A percentile compares a stretch with the other conserved stretches of the same genome.
Conservation (phyloP, 106 monocot genomes). For the Alisma plantagoaquatica region DNA sequence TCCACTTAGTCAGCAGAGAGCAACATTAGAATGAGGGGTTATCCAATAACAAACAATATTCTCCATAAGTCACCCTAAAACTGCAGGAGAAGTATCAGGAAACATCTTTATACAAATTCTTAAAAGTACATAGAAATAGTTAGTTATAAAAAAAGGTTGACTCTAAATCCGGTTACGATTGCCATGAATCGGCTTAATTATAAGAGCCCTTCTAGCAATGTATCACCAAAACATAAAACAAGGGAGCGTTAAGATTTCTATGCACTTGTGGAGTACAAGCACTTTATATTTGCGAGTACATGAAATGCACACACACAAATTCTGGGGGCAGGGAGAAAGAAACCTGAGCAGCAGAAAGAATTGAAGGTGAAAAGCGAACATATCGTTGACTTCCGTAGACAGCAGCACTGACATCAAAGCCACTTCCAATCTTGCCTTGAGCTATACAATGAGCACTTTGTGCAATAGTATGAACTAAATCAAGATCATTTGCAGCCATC, state of each 20-base stretch:
- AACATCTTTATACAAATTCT: too few species aligned
- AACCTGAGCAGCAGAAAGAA: constrained; percentile 84
- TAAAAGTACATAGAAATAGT: too few species aligned
- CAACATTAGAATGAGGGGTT: not conserved
- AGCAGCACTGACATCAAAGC: constrained; percentile 98
- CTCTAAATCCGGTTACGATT: not conserved
- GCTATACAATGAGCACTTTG: constrained; percentile 98
- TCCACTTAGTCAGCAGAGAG: not conserved
- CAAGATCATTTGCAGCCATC: constrained; percentile 30
- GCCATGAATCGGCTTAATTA: not conserved
- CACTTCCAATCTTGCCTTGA: constrained; percentile 98
- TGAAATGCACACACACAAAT: not conserved
- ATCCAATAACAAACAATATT: not conserved
- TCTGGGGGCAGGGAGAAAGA: not conserved
- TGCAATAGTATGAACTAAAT: constrained; percentile 82
- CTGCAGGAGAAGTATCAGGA: too few species aligned
- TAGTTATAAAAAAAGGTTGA: too few species aligned
- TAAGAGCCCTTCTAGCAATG: not conserved
- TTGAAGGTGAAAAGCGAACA: constrained; percentile 71
- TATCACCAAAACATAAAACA: not conserved
- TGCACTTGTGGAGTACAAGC: too few species aligned
- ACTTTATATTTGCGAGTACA: too few species aligned
- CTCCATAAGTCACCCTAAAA: too few species aligned
- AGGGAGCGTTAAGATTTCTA: too few species aligned
- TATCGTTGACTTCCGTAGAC: constrained; percentile 97